A percentile compares a stretch with the other conserved stretches of the same genome.
Conservation (phyloP, 176 grass and related monocot genomes). For the Poa annua region DNA sequence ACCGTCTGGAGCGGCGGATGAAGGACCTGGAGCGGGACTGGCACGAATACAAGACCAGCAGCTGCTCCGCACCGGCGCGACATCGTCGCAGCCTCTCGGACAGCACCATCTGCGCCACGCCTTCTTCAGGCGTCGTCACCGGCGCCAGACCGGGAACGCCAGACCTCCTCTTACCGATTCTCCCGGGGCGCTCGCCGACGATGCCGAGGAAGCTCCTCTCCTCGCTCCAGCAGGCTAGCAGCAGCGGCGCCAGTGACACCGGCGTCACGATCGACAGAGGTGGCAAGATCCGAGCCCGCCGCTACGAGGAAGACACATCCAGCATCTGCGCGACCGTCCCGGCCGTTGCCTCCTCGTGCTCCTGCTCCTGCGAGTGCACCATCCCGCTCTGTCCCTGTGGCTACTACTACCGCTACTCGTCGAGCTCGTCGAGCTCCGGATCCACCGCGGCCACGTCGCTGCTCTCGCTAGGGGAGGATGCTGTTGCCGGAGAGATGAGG, state of each 20-base stretch:
- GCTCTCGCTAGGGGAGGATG: neutral
- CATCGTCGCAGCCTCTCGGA: slow-evolving; percentile 37
- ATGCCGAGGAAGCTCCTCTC: slow-evolving; percentile 36
- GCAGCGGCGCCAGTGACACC: neutral
- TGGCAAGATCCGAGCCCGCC: neutral
- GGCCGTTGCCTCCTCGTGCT: neutral
- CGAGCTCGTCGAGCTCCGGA: neutral
- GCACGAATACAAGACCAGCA: slow-evolving; percentile 34
- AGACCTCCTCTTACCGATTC: neutral
- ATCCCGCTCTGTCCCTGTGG: neutral
- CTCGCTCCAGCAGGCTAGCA: slow-evolving; percentile 9
- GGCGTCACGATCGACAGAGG: neutral
- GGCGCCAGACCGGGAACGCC: neutral
- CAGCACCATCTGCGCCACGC: neutral
- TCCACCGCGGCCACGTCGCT: neutral
- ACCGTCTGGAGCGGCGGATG: slow-evolving; percentile 24
- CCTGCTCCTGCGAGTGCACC: slow-evolving; percentile 22
- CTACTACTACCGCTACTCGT: neutral
- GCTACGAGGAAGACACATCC: neutral
- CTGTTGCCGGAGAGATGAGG: neutral
- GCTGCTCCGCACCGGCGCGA: neutral
- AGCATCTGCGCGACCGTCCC: neutral
- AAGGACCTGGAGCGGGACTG: slow-evolving; percentile 25
- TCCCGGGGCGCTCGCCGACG: neutral
- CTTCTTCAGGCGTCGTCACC: slow-evolving; percentile 30